Conservation (phyloP, 2,329 filamentous ascomycete genomes). For the Grosmannia penicillata region DNA sequence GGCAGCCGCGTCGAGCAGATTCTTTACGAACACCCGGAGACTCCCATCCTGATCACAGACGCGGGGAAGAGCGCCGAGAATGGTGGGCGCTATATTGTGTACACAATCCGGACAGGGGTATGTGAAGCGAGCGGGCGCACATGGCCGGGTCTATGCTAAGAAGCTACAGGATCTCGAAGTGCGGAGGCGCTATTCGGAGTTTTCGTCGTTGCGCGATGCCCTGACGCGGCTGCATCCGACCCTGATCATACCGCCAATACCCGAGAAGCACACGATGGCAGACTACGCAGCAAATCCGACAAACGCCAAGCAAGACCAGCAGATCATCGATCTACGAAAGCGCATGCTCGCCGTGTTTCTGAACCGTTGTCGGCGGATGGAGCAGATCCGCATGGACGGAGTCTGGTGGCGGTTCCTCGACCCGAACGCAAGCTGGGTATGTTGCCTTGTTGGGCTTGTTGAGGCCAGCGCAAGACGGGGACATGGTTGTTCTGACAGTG, state of each 20-base stretch:
- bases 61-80: slow-evolving; percentile 91
- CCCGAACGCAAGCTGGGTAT: slow-evolving; percentile 95
- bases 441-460: slow-evolving; percentile 7
- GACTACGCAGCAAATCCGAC: slow-evolving; percentile 97
- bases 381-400: slow-evolving; percentile 78
- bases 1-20: slow-evolving; percentile 95
- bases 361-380: slow-evolving; percentile 87
- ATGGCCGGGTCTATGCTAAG: background rate
- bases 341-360: slow-evolving; percentile 93
- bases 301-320: slow-evolving; percentile 91
- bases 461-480: background rate
- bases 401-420: slow-evolving; percentile 98
- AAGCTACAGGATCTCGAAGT: slow-evolving; percentile 72
- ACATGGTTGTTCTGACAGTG: slow-evolving; percentile 10
- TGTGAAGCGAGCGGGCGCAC: background rate
- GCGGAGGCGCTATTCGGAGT: slow-evolving; percentile 88
- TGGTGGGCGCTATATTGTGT: slow-evolving; percentile 87
- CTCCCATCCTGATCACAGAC: slow-evolving; percentile 82
- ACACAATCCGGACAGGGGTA: slow-evolving; percentile 78
- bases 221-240: slow-evolving; percentile 88
- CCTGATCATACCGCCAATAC: slow-evolving; percentile 88
- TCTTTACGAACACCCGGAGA: slow-evolving; percentile 82
- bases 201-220: slow-evolving; percentile 77
- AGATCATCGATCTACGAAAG: slow-evolving; percentile 92
- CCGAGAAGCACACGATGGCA: slow-evolving; percentile 97